Base-by-base conservation (phyloP, 371 early-diverging fungal genomes). In the Mortierella sp. region DNA sequence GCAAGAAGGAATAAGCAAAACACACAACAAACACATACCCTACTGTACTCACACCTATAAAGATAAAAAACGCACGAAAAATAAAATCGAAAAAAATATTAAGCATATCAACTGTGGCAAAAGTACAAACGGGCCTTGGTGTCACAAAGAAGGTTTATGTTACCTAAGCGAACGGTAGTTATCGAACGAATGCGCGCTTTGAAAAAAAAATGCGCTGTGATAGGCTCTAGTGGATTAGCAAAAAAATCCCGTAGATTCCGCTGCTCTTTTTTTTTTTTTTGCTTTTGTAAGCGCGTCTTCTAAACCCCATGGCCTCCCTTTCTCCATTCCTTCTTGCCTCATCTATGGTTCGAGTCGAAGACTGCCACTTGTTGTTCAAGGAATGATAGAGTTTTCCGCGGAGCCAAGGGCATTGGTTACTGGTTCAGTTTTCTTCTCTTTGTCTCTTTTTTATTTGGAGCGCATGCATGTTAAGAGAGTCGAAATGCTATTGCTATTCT, bases 1-100 rank as follows among this genome's bases (percentile, higher is more conserved):
- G 78, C 19, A 80, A 77, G 67, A 70, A 63, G 14, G 64, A 68
- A 24, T 6, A 39, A n/a, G 37, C 34, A 43, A 43, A 6, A 43
- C 14, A 10, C 7, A 7, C 43, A 8, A 41, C n/a, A 24, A n/a
- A 34, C 16, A 16, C 22, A 61, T 8, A 26, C 34, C 61, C 61
- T 37, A 26, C 26, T 4, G 1, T 61, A 34, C 41, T 19, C 43
- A 39, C 39, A 64, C 40, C 45, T 16, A 64, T 65, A 65, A 41
- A 39, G 43, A 19, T 1, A 44, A 65, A 66, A 40, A 66, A 45
- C 44, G 40, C 22, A 7, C 58, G n/a, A 58, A 58, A 61, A 61
- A 61, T 37, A 61, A 61, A 61, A 19, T 37, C 22, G 34, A 37
- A 48, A 61, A 34, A 8, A 58, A 29, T 37, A 61, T 34, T 61